These are phyloP conservation scores for Kluyveromyces marxianus DNA, from an alignment of 1,139 yeast genomes.

Conservation along the genomic window DNA sequence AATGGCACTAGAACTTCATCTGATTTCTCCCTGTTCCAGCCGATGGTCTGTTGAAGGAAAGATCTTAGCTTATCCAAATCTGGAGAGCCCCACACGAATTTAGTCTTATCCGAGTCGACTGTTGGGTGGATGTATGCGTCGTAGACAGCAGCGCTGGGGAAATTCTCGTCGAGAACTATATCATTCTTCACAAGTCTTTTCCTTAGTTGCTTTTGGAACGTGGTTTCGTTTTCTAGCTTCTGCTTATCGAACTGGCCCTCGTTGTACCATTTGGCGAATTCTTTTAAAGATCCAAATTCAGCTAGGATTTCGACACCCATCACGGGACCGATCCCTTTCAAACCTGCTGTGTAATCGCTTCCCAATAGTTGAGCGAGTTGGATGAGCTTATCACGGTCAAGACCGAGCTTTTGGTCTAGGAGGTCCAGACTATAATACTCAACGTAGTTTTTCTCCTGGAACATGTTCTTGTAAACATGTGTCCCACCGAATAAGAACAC, in stretches of 20 bases:
- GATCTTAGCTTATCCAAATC: slow-evolving; percentile 71
- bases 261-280: slow-evolving; percentile 49
- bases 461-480: slow-evolving; percentile 82
- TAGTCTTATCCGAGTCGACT: slow-evolving; percentile 71
- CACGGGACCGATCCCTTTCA: slow-evolving; percentile 90
- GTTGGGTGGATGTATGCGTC: slow-evolving; percentile 75
- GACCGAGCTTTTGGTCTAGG: slow-evolving; percentile 57
- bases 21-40: slow-evolving; percentile 71
- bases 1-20: slow-evolving; percentile 89
- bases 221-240: slow-evolving; percentile 35
- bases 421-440: slow-evolving; percentile 68
- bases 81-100: slow-evolving; percentile 87
- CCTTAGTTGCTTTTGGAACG: slow-evolving; percentile 49
- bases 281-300: slow-evolving; percentile 52
- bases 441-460: slow-evolving; percentile 86
- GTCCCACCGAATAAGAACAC: slow-evolving; percentile 91
- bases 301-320: slow-evolving; percentile 88
- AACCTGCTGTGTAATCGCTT: slow-evolving; percentile 89
- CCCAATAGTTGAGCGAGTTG: slow-evolving; percentile 79
- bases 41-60: slow-evolving; percentile 62
- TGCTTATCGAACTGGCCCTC: slow-evolving; percentile 34
- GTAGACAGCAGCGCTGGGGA: slow-evolving; percentile 63
- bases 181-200: slow-evolving; percentile 49
- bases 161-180: slow-evolving; percentile 43
- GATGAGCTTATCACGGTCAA: slow-evolving; percentile 55